Base-by-base conservation (phyloP, 2,329 filamentous ascomycete genomes). In the Alternaria sp. region DNA sequence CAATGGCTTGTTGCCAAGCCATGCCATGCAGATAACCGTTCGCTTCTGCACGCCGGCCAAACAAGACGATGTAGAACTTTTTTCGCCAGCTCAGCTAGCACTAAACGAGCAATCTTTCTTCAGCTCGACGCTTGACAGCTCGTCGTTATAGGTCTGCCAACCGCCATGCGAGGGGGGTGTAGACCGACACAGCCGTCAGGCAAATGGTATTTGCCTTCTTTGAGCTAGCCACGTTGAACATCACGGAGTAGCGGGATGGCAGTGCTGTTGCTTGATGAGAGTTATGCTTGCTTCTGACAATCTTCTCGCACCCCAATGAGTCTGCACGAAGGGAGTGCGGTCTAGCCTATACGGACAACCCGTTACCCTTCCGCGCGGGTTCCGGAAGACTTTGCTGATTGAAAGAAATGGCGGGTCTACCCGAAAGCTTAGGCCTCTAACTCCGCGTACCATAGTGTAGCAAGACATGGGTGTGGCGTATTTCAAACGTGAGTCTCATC, bases 51-150 rank as follows among this genome's bases (percentile, higher is more conserved):
- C 61, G 66, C 64, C 68, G 65, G 59, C 69, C 75, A 75, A 77
- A 74, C 69, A 71, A 65, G 68, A 65, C 61, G 64, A 71, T 61
- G 65, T 60, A 64, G 62, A 56, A 44, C 54, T 53, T 59, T 63
- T 65, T 36, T 43, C 46, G 71, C 73, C 75, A 77, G 63, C 73
- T 71, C 73, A 75, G 62, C 63, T 72, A 72, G 68, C 57, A 70
- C 69, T 49, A 67, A 61, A 69, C 62, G 54, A 73, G 69, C 74
- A 76, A 73, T 68, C 71, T 67, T 56, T 30, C 46, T 51, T 59
- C 59, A 55, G 58, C 50, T 59, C 55, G 26, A 44, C 64, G 46
- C 49, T 53, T 57, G 47, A 61, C 17, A 52, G 47, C 23, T 63
- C 32, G 46, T 36, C 54, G 13, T 50, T 55, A 70, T 72, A 72